These are phyloP conservation scores for Coemansia sp. DNA, from an alignment of 192 early-diverging fungal species.

Conservation along the genomic window DNA sequence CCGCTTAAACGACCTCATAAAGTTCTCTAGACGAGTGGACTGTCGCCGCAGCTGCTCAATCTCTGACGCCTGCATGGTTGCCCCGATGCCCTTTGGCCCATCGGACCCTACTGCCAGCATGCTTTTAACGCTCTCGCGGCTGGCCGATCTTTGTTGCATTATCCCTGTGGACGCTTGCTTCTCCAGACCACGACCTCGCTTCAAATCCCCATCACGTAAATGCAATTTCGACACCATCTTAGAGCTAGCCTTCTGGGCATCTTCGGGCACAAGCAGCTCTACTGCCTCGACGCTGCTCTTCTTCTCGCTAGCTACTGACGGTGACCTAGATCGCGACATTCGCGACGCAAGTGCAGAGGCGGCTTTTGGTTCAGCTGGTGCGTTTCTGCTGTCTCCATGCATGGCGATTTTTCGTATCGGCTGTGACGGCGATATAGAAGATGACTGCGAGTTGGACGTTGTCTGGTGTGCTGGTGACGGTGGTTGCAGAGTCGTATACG, in stretches of 20 bases:
- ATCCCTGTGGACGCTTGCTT: neutral
- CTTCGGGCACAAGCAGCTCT: neutral
- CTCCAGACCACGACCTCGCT: neutral
- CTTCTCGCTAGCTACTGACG: neutral
- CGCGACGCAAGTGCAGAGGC: neutral
- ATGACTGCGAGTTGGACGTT: conserved; percentile 1
- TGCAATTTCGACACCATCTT: neutral
- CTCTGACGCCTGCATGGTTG: conserved; percentile 17
- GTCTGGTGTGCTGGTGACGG: neutral
- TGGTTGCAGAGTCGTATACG: neutral
- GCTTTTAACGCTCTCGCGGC: neutral
- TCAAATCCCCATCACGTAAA: neutral
- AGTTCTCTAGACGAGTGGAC: conserved; percentile 22
- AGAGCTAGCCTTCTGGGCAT: neutral
- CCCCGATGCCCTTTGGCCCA: neutral
- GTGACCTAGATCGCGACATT: conserved; percentile 5
- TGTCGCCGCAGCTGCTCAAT: conserved; percentile 31
- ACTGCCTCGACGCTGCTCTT: too few species aligned
- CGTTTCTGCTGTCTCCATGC: neutral
- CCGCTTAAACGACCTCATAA: conserved; percentile 46
- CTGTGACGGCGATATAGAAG: neutral
- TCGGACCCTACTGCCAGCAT: neutral
- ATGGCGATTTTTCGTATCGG: neutral
- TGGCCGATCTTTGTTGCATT: neutral
- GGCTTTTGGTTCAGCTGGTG: neutral